Base-by-base conservation (phyloP, 2,329 filamentous ascomycete genomes). In the Cladosporium halotolerans region DNA sequence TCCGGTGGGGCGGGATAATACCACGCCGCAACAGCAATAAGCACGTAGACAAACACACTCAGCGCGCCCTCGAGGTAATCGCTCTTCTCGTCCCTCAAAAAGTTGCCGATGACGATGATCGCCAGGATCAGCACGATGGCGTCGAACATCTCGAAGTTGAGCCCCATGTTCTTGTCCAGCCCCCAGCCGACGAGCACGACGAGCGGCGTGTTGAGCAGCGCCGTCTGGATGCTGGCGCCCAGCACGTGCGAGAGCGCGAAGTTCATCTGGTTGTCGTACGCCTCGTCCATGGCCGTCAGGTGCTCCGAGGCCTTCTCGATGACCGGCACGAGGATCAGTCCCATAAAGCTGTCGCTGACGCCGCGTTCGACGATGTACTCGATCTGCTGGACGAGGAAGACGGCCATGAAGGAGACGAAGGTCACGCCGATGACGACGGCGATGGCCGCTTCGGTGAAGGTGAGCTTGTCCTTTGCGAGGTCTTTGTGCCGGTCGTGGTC, bases 31-130 rank as follows among this genome's bases (percentile, higher is more conserved):
- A 84, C 73, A 1, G 82, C 81, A 58, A 85, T 81, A 61, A 85
- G 79, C 32, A 83, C 64, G 63, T 85, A 85, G 9, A 83, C 78
- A 49, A 87, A 79, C 14, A 96, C 81, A 59, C 89, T 88, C 14
- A 96, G 78, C 19, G 83, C 80, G 2, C 91, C 91, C 69, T 96
- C 91, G 4, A 96, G 79, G 65, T 95, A 96, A 66, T 96, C 95
- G 57, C 84, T 89, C 76, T 93, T 92, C 60, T 88, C 84, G 66
- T 96, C 91, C 46, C 89, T 79, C 52, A 96, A 72, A 71, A 96
- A 95, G 57, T 89, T 88, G 1, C 90, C 89, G 2, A 95, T 88
- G 0, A 90, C 89, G 40, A 96, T 76, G 62, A 96, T 92, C 28
- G 88, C 82, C 19, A 96, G 77, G 53, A 96, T 82, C 8, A 96